Evolutionary conservation across 208 protist species (phyloP), one percentile per base, ranked within the genome.

Genomic region (Endotrypanum monterogeii): DNA sequence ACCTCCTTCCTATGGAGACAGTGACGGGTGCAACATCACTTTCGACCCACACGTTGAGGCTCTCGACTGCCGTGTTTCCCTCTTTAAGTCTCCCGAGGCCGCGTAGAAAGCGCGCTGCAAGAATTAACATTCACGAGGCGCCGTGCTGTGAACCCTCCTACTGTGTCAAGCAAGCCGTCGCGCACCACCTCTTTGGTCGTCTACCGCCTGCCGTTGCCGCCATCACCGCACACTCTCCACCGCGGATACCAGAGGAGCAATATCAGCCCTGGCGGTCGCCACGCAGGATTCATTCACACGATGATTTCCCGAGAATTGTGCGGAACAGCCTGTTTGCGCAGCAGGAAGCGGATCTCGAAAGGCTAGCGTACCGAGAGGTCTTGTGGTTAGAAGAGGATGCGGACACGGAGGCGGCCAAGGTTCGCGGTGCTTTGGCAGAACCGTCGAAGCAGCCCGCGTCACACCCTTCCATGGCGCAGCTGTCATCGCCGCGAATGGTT

Each of bases 271-370:
- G 76, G 75, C 67, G 80, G 12, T 72, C 62, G 8, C 44, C 51
- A 12, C 56, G 52, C 41, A 23, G 74, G 5, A 48, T 44, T 2
- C 74, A 85, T 52, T 20, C 41, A 30, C 80, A 84, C 67, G 18
- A 16, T 23, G 4, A 30, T 46, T 83, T 83, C 28, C 79, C 79
- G 1, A 35, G 68, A 12, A 20, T 67, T 1, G 79, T 83, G 41
- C 73, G 54, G 39, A 61, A 41, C 11, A 83, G 79, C 62, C 62
- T 71, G 32, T 83, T 74, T 60, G 73, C 70, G 18, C 28, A 8
- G 51, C 78, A 83, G 18, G 28, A 68, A n/a, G 41, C 44, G 37
- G 37, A 39, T 23, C 57, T 83, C 41, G 78, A 68, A 56, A 32
- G 65, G 69, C 20, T 80, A 62, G 75, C 32, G 46, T 71, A 39